Conservation (phyloP, 2,329 filamentous ascomycete genomes). For the Dothideomycetidae sp. region DNA sequence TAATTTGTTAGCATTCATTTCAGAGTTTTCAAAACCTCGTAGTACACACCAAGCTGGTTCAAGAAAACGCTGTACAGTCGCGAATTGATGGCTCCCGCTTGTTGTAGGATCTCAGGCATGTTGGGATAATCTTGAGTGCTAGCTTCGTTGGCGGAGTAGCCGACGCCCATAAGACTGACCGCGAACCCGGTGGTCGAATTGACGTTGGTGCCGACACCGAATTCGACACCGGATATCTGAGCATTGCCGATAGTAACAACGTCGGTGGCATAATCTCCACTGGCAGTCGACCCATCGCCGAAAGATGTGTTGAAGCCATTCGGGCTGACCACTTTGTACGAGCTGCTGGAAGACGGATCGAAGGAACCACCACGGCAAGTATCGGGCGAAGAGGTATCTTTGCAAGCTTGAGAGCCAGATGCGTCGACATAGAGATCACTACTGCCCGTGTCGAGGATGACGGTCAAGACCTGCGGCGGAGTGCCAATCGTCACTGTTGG, state of each 20-base stretch:
- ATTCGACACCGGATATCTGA: slow-evolving; percentile 17
- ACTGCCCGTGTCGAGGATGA: slow-evolving; percentile 23
- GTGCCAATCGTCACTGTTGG: slow-evolving; percentile 20
- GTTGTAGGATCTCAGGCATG: slow-evolving; percentile 20
- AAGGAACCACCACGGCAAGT: slow-evolving; percentile 20
- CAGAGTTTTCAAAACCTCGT: slow-evolving; percentile 8
- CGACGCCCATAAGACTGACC: slow-evolving; percentile 21
- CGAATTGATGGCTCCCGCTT: slow-evolving; percentile 19
- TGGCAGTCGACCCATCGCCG: slow-evolving; percentile 18
- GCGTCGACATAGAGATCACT: slow-evolving; percentile 22
- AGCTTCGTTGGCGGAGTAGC: slow-evolving; percentile 19
- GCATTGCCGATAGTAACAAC: slow-evolving; percentile 19
- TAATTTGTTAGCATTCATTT: slow-evolving; percentile 5
- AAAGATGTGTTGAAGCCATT: slow-evolving; percentile 20
- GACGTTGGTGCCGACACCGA: slow-evolving; percentile 19
- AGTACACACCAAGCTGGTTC: slow-evolving; percentile 16
- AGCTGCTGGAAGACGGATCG: slow-evolving; percentile 16
- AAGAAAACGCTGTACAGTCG: slow-evolving; percentile 22
- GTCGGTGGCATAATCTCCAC: slow-evolving; percentile 19
- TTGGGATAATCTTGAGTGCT: slow-evolving; percentile 18
- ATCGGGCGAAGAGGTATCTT: slow-evolving; percentile 11
- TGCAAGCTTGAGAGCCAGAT: slow-evolving; percentile 16
- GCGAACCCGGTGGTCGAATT: slow-evolving; percentile 19
- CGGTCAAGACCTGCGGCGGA: slow-evolving; percentile 20
- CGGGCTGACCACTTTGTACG: slow-evolving; percentile 16